Evolutionary conservation across 306 rosid genomes (phyloP), one percentile per base, ranked within the genome.

Genomic region (Acacia crassicarpa): DNA sequence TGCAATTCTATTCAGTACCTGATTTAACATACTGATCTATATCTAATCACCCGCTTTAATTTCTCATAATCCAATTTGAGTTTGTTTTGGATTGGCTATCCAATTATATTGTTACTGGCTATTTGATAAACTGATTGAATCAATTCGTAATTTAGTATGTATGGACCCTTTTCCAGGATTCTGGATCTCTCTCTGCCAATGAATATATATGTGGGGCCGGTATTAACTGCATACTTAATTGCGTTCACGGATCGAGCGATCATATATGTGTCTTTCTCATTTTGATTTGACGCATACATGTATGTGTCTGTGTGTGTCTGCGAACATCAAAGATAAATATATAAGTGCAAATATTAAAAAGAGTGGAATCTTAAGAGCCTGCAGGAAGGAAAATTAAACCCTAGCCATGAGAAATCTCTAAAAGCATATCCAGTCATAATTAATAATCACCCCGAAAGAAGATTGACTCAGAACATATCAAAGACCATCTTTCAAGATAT

Each of bases 161-260:
- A 59, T 10, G 66, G 16, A 56, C 41, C 27, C 63, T 8, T 56
- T 20, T 22, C n/a, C 27, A 8, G 30, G 63, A 59, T 58, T 58
- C 30, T 59, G 8, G 62, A 58, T n/a, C 15, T 58, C 30, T 22
- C 65, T 58, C 65, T 22, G 27, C 13, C 63, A 8, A n/a, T 8
- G 14, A 22, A n/a, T 20, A 45, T 38, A 45, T 45, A 45, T 48
- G 53, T 45, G 27, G 13, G 27, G 4, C 41, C 41, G 8, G 8
- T 20, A 32, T 11, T 45, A 44, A 8, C 45, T 17, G 3, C 9
- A 27, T 9, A 67, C 33, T 22, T 22, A 19, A 54, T 66, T 63
- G 76, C 33, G 82, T 78, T 69, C 82, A 78, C 82, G 86, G 69
- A 72, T 40, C 30, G 13, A 27, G 53, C 13, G 5, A n/a, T 43